phyloP scores from a whole-genome alignment of 2,329 filamentous ascomycete species.

The Cyphellophora attinorum region DNA sequence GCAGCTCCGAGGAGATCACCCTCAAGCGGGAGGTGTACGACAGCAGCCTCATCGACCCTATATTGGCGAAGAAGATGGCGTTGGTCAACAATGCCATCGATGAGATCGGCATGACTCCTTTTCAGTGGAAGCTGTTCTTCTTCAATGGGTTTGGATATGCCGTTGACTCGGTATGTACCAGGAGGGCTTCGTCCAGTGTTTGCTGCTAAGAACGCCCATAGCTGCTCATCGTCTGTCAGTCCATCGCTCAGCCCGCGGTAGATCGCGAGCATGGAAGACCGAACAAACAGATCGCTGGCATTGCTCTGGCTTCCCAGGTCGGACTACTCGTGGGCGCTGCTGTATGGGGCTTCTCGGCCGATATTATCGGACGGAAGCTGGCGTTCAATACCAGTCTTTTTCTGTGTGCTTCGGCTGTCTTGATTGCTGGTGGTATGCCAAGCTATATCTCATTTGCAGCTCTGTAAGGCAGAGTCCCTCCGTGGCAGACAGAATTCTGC shows the following conservation, averaged over 20 bases:
- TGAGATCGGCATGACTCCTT: slow-evolving; percentile 51
- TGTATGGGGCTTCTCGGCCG: slow-evolving; percentile 59
- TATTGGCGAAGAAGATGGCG: slow-evolving; percentile 29
- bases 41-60: slow-evolving; percentile 26
- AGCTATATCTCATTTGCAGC: slow-evolving; percentile 32
- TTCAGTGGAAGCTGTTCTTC: slow-evolving; percentile 51
- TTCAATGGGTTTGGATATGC: slow-evolving; percentile 50
- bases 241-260: slow-evolving; percentile 20
- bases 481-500: too few species aligned
- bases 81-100: slow-evolving; percentile 34
- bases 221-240: slow-evolving; percentile 23
- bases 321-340: slow-evolving; percentile 36
- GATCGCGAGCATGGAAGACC: slow-evolving; percentile 11
- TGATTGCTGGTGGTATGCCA: slow-evolving; percentile 57
- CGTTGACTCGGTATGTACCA: slow-evolving; percentile 25
- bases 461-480: too few species aligned
- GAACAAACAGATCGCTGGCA: slow-evolving; percentile 18
- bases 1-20: too few species aligned
- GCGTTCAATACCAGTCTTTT: slow-evolving; percentile 61
- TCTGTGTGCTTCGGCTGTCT: slow-evolving; percentile 50
- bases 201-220: slow-evolving; percentile 16
- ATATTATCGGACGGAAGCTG: slow-evolving; percentile 56
- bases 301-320: slow-evolving; percentile 30
- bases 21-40: too few species aligned
- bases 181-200: background rate